These are phyloP conservation scores for Scutellaria barbata DNA, from an alignment of 257 asterid species.

Conservation along the genomic window DNA sequence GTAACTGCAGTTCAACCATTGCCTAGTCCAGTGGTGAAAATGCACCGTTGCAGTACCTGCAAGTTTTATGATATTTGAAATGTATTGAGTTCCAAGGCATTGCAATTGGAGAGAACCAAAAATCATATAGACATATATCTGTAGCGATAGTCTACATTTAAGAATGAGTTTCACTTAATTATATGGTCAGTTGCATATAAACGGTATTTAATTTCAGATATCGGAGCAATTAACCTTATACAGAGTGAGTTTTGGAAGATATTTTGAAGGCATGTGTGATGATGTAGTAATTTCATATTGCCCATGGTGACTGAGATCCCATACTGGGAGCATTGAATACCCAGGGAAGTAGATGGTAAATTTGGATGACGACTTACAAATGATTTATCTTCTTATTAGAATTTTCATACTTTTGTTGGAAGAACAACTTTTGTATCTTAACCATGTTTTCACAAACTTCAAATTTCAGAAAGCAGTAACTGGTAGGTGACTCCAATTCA, in stretches of 20 bases:
- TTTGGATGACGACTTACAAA: not conserved
- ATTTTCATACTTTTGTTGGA: not conserved
- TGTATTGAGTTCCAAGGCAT: not conserved
- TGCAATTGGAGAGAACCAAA: not conserved
- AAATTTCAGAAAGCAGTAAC: not conserved
- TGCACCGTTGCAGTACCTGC: conserved; percentile 87
- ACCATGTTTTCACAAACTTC: not conserved
- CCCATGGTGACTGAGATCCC: too few species aligned
- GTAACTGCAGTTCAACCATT: not conserved
- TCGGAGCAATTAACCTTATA: too few species aligned
- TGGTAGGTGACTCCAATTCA: not conserved
- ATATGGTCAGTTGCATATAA: too few species aligned
- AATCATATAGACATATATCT: too few species aligned
- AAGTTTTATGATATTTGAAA: conserved; percentile 12
- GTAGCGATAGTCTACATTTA: too few species aligned
- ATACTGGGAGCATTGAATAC: too few species aligned
- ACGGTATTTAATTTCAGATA: too few species aligned
- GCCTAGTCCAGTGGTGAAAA: conserved; percentile 68
- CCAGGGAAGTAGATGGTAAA: not conserved
- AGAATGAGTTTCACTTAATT: too few species aligned
- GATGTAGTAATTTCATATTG: too few species aligned
- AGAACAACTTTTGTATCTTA: not conserved
- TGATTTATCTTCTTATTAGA: not conserved
- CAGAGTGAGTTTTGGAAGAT: too few species aligned
- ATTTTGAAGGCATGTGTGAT: too few species aligned